phyloP scores from a whole-genome alignment of 148 eudicot species.

The Pouteria glomerata region DNA sequence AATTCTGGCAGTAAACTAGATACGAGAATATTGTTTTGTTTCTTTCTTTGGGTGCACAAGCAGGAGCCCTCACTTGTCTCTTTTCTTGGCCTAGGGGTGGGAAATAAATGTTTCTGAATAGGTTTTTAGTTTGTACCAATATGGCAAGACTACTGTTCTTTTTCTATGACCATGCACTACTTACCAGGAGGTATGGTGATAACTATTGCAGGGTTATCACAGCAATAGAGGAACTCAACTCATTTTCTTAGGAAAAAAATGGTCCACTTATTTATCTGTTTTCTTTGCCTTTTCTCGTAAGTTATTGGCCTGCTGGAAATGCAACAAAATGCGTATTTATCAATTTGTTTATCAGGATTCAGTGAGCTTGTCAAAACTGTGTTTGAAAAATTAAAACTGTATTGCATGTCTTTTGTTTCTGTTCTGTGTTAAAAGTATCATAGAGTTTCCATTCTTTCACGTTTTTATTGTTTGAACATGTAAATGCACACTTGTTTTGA shows the following conservation, averaged over 20 bases:
- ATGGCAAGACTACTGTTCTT: background rate
- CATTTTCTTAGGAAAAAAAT: background rate
- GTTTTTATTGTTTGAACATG: background rate
- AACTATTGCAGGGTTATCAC: background rate
- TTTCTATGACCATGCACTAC: background rate
- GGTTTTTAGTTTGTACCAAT: background rate
- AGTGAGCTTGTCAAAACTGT: background rate
- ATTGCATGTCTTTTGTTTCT: background rate
- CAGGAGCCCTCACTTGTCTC: background rate
- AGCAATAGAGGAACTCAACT: background rate
- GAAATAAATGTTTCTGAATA: background rate
- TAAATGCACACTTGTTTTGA: background rate
- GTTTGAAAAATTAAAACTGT: background rate
- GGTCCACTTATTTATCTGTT: too few relatives aligned
- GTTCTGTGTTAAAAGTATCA: background rate
- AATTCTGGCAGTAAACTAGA: background rate
- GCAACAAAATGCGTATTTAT: background rate
- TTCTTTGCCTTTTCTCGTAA: too few relatives aligned
- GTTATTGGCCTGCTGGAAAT: background rate
- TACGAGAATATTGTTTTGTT: background rate
- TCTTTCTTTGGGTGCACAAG: background rate
- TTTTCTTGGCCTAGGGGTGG: background rate
- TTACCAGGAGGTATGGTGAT: background rate
- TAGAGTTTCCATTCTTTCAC: background rate
- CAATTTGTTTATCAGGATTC: background rate